Conservation (phyloP, 2,329 filamentous ascomycete genomes). For the Knufia fluminis region DNA sequence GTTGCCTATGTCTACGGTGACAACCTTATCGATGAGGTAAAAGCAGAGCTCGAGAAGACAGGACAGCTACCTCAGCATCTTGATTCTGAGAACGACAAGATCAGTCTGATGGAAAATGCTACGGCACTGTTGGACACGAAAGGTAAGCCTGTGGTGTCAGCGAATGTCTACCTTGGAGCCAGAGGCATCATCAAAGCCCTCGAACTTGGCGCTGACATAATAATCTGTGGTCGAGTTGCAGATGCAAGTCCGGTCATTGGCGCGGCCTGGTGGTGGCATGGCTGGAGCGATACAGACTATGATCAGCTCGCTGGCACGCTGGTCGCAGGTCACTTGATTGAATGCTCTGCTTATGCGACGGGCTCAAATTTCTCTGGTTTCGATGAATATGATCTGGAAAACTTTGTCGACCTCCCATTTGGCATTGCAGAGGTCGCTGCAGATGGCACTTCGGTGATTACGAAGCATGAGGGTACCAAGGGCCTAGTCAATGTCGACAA, state of each 20-base stretch:
- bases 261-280: conserved; percentile 48
- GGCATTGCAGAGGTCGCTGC: conserved; percentile 42
- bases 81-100: conserved; percentile 32
- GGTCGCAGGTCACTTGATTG: conserved; percentile 45
- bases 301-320: conserved; percentile 44
- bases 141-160: conserved; percentile 34
- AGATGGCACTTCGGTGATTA: conserved; percentile 40
- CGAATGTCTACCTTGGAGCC: conserved; percentile 47
- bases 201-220: conserved; percentile 37
- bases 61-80: conserved; percentile 32
- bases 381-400: conserved; percentile 30
- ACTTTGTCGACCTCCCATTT: conserved; percentile 37
- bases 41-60: conserved; percentile 27
- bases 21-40: conserved; percentile 32
- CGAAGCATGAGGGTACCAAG: conserved; percentile 40
- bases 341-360: conserved; percentile 47
- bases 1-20: conserved; percentile 41
- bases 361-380: conserved; percentile 49
- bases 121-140: conserved; percentile 31
- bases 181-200: conserved; percentile 38
- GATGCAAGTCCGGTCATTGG: conserved; percentile 48
- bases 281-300: conserved; percentile 41
- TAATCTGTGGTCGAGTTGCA: conserved; percentile 42
- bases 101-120: conserved; percentile 29
- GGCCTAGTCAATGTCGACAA: conserved; percentile 35